Evolutionary conservation across 768 basidiomycete species (phyloP), one percentile per base, ranked within the genome.

Genomic region (Amanita inopinata): DNA sequence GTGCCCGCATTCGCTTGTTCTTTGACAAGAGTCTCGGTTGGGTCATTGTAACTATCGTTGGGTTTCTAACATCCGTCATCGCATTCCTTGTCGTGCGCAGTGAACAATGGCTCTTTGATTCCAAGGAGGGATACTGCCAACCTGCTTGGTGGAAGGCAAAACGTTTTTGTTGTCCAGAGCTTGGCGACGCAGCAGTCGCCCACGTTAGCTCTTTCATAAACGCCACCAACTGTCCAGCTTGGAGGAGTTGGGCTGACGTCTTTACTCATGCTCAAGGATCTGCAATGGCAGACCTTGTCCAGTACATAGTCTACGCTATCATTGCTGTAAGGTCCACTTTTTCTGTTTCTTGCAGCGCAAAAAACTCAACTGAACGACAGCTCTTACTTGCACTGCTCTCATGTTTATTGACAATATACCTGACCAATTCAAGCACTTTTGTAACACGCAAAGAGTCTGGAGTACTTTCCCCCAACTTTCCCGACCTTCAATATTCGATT

Each of bases 381-480:
- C 58, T 97, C 30, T 33, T 66, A 2, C 74, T 96, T 42, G 88
- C 94, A 0, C 62, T 76, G 4, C 51, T 66, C 3, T 87, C 93
- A 0, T 80, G 77, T 19, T 53, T 83, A n/a, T 70, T 98, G 40
- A 98, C 96, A 0, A 71, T 97, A 51, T 65, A 81, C 47, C 65
- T 99, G 14, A 93, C 93, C 2, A 78, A 89, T 1, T 97, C 94
- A 0, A 85, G 85, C 1, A 83, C 84, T 1, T 93, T 96, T 51
- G 64, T 75, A 14, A 92, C 89, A 0, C 79, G 86, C 42, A 97
- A 96, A 56, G 93, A 98, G 58, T 86, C 82, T 3, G 82, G 74
- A n/a, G 78, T 78, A 32, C 60, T 77, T 6, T 65, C 72, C 1
- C 67, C 77, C 0, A 62, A 61, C 12, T 73, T 76, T 19, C 61